Evolutionary conservation across 164 flowering plant genomes (phyloP).

Genomic region (Vitis cinerea): DNA sequence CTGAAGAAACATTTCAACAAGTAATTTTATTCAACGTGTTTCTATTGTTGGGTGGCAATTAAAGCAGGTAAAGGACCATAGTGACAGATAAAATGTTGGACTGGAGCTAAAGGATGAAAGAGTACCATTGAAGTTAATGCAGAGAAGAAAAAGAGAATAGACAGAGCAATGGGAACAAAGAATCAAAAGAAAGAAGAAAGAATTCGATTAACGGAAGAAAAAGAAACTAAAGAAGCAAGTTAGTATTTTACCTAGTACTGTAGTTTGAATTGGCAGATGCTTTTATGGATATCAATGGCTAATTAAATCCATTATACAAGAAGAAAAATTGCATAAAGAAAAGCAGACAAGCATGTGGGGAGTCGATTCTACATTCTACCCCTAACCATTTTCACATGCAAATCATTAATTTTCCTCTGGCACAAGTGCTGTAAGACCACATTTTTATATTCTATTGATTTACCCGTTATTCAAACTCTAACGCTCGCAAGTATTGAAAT

Average conservation of each 20-base stretch:
- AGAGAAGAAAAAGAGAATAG: conserved; percentile 24
- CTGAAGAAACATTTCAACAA: too few relatives aligned
- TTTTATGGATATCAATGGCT: neutral
- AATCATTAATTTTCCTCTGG: too few relatives aligned
- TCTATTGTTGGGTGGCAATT: too few relatives aligned
- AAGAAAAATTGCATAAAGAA: conserved; percentile 70
- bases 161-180: conserved; percentile 33
- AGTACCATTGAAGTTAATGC: conserved; percentile 13
- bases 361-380: too few relatives aligned
- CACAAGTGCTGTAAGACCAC: too few relatives aligned
- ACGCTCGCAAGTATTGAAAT: too few relatives aligned
- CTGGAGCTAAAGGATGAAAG: conserved; percentile 25
- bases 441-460: too few relatives aligned
- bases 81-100: conserved; percentile 22
- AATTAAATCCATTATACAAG: conserved; percentile 32
- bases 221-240: conserved; percentile 69
- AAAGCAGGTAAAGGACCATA: too few relatives aligned
- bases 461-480: too few relatives aligned
- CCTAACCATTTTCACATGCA: too few relatives aligned
- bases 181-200: conserved; percentile 58
- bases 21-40: too few relatives aligned
- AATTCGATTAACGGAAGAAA: conserved; percentile 48
- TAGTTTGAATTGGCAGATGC: neutral
- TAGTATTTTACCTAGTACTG: conserved; percentile 12
- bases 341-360: conserved; percentile 26